phyloP scores from a whole-genome alignment of 306 rosid species.

The Sechiopsis laciniata region DNA sequence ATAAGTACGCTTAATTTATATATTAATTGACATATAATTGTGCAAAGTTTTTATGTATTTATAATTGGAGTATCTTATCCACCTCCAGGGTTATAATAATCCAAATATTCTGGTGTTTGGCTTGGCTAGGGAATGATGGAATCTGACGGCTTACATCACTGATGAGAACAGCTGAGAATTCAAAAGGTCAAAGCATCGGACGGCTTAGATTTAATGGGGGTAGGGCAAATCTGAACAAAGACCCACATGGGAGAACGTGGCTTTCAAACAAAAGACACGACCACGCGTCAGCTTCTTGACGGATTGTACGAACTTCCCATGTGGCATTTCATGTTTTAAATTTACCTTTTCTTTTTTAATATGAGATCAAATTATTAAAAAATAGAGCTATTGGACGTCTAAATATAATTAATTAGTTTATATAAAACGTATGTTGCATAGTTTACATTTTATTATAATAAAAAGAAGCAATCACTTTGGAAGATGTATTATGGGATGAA shows the following conservation, averaged over 20 bases:
- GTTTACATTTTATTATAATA: background rate
- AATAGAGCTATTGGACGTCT: too few species aligned
- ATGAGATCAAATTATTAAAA: background rate
- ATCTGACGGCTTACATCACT: background rate
- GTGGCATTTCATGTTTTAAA: constrained; percentile 30
- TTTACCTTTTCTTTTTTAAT: background rate
- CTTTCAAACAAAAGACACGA: constrained; percentile 1
- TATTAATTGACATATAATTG: background rate
- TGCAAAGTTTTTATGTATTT: background rate
- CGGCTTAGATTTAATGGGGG: background rate
- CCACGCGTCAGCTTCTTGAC: constrained; percentile 42
- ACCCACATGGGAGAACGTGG: constrained; percentile 67
- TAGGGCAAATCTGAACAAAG: constrained; percentile 27
- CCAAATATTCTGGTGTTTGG: too few species aligned
- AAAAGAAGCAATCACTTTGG: background rate
- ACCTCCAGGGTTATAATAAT: too few species aligned
- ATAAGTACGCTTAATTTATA: background rate
- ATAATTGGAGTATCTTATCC: constrained; percentile 12
- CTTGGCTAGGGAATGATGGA: background rate
- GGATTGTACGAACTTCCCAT: constrained; percentile 61
- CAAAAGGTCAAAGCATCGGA: constrained; percentile 16
- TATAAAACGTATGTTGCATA: background rate
- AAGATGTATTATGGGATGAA: background rate
- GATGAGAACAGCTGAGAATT: too few species aligned
- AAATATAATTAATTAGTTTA: background rate